Evolutionary conservation across 2,329 filamentous ascomycete genomes (phyloP), one percentile per base, ranked within the genome.

Genomic region (Penicillium frequentans): DNA sequence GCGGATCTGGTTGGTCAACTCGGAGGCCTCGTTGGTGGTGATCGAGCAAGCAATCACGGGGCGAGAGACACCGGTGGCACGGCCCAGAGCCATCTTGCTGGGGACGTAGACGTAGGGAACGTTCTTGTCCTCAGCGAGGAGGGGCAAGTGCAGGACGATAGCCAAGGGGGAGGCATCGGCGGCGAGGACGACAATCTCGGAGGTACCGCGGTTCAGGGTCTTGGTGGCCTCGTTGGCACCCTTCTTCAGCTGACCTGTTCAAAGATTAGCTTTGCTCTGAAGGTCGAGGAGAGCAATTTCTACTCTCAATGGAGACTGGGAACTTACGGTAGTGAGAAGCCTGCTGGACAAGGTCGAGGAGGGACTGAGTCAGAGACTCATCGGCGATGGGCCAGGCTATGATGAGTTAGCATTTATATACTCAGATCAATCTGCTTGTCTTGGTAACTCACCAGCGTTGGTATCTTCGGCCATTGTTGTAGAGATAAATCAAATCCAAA

Each of bases 21-120:
- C 93, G 70, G 86, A 90, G 39, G 89, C 89, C 79, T 96, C 91
- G 84, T 96, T 96, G 77, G 89, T 92, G 66, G 91, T 97, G 78
- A 98, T 96, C 70, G 84, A 88, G 61, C 86, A 88, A 42, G 91
- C 89, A 69, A 98, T 97, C 60, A 98, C 93, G 55, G 91, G 84
- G 57, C 93, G 85, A 72, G 85, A 89, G 61, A 97, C 93, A 83
- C 93, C 93, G 73, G 90, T 95, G 49, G 93, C 93, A 65, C 93
- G 86, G 68, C 92, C 92, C 49, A 96, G 86, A 54, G 91, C 90
- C 70, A 91, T 89, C 86, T 96, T 90, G 77, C 84, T 84, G 64
- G 86, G 87, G 45, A 90, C 84, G 71, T 86, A 90, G 70, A 91
- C 84, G 78, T 91, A 87, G 24, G 85, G 81, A n/a, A 86, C 83